A percentile compares a stretch with the other conserved stretches of the same genome.
Evolutionary conservation across 1,284 basidiomycete genomes (phyloP).

Genomic region (Apiotrichum gracile): DNA sequence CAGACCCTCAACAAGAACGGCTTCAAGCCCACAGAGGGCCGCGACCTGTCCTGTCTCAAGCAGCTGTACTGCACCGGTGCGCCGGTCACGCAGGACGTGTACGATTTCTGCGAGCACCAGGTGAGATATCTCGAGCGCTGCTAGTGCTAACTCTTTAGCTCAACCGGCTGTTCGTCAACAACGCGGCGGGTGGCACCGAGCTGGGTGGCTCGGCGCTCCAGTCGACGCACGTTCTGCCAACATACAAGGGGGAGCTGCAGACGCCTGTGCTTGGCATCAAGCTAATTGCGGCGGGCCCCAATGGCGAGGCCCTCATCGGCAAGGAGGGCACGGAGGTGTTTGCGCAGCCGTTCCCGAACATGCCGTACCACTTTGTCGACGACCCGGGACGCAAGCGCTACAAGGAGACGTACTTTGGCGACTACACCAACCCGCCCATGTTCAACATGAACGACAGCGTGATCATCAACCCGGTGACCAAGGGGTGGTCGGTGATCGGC

Average conservation of each 20-base stretch:
- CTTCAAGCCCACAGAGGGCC: constrained; percentile 13
- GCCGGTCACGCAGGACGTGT: constrained; percentile 31
- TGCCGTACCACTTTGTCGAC: constrained; percentile 29
- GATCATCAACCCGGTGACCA: constrained; percentile 15
- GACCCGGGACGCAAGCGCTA: constrained; percentile 33
- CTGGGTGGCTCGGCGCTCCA: constrained; percentile 35
- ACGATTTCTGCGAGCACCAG: constrained; percentile 17
- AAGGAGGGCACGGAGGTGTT: constrained; percentile 36
- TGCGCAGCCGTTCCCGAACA: constrained; percentile 37
- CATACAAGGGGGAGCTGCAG: constrained; percentile 37
- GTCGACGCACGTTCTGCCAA: constrained; percentile 25
- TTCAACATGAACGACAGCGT: constrained; percentile 23
- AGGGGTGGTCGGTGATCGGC: constrained; percentile 17
- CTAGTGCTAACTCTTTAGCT: not conserved
- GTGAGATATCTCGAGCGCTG: not conserved
- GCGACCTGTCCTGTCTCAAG: constrained; percentile 24
- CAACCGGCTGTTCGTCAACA: constrained; percentile 29
- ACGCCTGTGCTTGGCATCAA: constrained; percentile 35
- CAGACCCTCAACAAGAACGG: constrained; percentile 17
- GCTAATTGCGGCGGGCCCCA: constrained; percentile 20
- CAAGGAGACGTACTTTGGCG: constrained; percentile 39
- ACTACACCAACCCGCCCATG: constrained; percentile 23
- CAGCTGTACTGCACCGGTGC: constrained; percentile 36
- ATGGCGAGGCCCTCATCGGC: constrained; percentile 12
- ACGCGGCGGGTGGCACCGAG: constrained; percentile 34